phyloP scores from a whole-genome alignment of 345 rosid species.

The Camelina neglecta region DNA sequence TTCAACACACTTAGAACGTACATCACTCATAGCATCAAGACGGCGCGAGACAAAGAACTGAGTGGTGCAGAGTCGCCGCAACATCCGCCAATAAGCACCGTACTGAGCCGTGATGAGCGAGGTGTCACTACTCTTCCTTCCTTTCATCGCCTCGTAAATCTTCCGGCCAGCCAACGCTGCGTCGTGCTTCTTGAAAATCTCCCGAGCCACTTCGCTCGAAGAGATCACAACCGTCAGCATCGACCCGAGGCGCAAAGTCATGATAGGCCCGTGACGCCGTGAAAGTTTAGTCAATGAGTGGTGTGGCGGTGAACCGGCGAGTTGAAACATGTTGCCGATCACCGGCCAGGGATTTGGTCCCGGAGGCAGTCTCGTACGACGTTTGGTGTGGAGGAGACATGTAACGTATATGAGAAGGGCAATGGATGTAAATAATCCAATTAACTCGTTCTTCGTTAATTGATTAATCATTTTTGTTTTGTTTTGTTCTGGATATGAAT shows the following conservation, averaged over 20 bases:
- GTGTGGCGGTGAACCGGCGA: constrained; percentile 61
- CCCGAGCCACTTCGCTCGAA: constrained; percentile 63
- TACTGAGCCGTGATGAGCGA: constrained; percentile 78
- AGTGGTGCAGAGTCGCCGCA: constrained; percentile 63
- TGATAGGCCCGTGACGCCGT: constrained; percentile 63
- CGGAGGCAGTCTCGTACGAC: constrained; percentile 61
- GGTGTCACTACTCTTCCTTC: constrained; percentile 56
- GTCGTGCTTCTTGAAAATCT: constrained; percentile 80
- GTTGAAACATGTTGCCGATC: constrained; percentile 69
- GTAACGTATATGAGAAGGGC: constrained; percentile 50
- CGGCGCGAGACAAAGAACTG: constrained; percentile 71
- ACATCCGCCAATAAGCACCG: constrained; percentile 78
- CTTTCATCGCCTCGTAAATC: constrained; percentile 84
- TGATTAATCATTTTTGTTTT: neutral
- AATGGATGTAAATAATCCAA: constrained; percentile 28
- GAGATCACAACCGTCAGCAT: constrained; percentile 79
- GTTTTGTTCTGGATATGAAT: neutral
- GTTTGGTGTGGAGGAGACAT: constrained; percentile 48
- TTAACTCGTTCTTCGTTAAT: constrained; percentile 19
- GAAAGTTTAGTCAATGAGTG: constrained; percentile 57
- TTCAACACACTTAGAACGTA: constrained; percentile 59
- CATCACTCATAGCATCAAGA: constrained; percentile 56
- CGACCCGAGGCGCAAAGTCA: constrained; percentile 77
- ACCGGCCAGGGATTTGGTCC: constrained; percentile 73
- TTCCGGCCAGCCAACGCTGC: constrained; percentile 73